These are phyloP conservation scores for Ophiostoma sp. DNA, from an alignment of 2,329 filamentous ascomycete genomes.

Conservation along the genomic window DNA sequence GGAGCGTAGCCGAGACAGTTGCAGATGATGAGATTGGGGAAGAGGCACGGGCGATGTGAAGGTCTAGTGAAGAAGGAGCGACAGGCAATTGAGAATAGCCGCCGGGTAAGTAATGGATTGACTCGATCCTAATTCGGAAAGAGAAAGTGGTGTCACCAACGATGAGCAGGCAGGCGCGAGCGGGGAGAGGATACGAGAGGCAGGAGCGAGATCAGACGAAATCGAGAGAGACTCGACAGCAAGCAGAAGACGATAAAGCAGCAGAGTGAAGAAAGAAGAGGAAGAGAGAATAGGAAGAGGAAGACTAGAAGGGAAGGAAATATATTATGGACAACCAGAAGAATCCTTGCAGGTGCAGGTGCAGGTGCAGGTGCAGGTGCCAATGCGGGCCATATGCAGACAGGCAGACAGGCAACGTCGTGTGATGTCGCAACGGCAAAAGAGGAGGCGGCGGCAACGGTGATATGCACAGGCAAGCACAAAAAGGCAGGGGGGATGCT, in stretches of 20 bases:
- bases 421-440: conserved; percentile 7
- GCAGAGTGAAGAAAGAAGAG: neutral
- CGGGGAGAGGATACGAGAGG: neutral
- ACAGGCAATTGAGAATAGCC: neutral
- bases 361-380: too few species aligned
- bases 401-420: conserved; percentile 7
- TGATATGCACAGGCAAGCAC: neutral
- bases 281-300: neutral
- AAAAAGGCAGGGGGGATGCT: neutral
- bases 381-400: neutral
- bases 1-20: conserved; percentile 6
- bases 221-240: neutral
- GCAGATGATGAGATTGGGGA: neutral
- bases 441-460: conserved; percentile 8
- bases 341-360: too few species aligned
- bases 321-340: too few species aligned
- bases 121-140: neutral
- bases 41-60: neutral
- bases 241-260: neutral
- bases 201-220: conserved; percentile 5
- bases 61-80: neutral
- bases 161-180: neutral
- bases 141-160: neutral
- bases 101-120: neutral
- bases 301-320: neutral